phyloP scores from a whole-genome alignment of 78 protist species.

The Dictyostelium firmibasis region DNA sequence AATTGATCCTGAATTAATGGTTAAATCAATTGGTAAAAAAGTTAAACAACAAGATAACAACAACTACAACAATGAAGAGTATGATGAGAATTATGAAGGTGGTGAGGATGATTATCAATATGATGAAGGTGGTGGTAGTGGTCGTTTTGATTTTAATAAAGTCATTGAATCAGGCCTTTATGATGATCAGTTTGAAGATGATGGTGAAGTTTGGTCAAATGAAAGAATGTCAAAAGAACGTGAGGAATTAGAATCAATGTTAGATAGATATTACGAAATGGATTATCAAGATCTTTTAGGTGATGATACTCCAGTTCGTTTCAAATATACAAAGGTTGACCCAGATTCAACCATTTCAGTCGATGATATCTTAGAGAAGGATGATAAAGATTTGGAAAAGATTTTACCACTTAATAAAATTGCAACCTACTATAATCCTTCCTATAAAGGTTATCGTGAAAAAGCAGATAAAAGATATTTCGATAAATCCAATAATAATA shows the following conservation, averaged over 20 bases:
- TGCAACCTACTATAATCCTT: slow-evolving; percentile 22
- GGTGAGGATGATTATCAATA: not conserved
- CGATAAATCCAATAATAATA: not conserved
- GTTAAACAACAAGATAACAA: not conserved
- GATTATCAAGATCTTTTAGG: slow-evolving; percentile 79
- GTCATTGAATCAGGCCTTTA: slow-evolving; percentile 9
- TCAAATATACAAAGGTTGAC: slow-evolving; percentile 44
- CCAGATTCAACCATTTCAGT: slow-evolving; percentile 19
- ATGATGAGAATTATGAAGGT: not conserved
- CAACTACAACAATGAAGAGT: not conserved
- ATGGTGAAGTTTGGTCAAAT: slow-evolving; percentile 47
- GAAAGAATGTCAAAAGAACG: slow-evolving; percentile 38
- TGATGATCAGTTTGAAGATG: slow-evolving; percentile 39
- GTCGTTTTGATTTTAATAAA: not conserved
- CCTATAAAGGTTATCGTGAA: not conserved
- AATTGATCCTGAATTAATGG: slow-evolving; percentile 42
- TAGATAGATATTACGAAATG: slow-evolving; percentile 72
- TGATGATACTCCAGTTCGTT: slow-evolving; percentile 77
- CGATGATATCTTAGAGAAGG: slow-evolving; percentile 55
- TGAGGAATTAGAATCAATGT: slow-evolving; percentile 59
- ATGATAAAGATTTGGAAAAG: slow-evolving; percentile 60
- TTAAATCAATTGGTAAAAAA: slow-evolving; percentile 14
- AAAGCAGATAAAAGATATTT: slow-evolving; percentile 36
- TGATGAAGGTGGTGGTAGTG: not conserved
- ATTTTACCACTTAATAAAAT: slow-evolving; percentile 21